Evolutionary conservation across 2,329 filamentous ascomycete genomes (phyloP), one percentile per base, ranked within the genome.

Genomic region (Colletotrichum orbiculare): DNA sequence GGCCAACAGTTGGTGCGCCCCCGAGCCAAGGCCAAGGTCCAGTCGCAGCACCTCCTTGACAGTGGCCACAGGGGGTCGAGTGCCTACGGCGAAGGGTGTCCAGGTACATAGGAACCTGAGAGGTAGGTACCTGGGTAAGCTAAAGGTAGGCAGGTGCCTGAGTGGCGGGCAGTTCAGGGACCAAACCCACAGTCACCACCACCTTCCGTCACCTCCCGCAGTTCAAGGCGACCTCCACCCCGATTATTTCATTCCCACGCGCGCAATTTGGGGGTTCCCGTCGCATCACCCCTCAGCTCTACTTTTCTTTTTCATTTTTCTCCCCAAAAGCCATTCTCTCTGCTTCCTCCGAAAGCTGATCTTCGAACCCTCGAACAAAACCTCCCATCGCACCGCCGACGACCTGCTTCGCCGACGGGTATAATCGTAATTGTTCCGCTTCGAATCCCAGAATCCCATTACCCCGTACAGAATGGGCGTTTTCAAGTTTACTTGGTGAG

Each of bases 401-500:
- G 35, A 64, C 39, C 35, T 33, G 9, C 25, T 25, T 50, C 15
- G 37, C 42, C 48, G 48, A 48, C 39, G 47, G 50, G 54, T 55
- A 17, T 55, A 59, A 64, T 65, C 47, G 15, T 62, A 56, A 56
- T 65, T 25, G 17, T 12, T 3, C 11, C 25, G 13, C 13, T 13
- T 39, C 46, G 13, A 7, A 54, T 8, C 46, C 34, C 37, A 54
- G 46, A 38, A 54, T 49, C 15, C 56, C 42, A 7, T 34, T 10
- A 54, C 34, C 49, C 38, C 47, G 25, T 46, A 15, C 60, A 66
- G 33, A 49, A 66, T 66, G 64, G 66, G 66, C 43, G 66, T 57
- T 52, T 68, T 67, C 60, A 68, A 67, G 38, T 68, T 68, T 38
- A 67, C 50, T 53, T 68, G 67, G 67, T 68, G 67, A 52, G 67